These are phyloP conservation scores for Amanita muscaria DNA, from an alignment of 768 basidiomycete genomes.

Conservation along the genomic window DNA sequence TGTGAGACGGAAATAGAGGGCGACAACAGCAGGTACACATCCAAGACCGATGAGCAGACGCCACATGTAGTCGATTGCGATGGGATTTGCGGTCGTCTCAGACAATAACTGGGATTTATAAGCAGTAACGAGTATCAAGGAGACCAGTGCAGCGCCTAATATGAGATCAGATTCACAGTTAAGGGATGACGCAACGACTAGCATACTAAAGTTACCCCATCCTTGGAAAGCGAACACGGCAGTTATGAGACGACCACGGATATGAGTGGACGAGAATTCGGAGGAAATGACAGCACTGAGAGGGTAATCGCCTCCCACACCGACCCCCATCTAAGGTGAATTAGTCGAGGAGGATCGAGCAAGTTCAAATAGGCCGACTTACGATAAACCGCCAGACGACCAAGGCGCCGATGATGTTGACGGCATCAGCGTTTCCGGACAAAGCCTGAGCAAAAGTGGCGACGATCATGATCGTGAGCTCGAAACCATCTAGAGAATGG, in stretches of 20 bases:
- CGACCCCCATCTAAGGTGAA: slow-evolving; percentile 52
- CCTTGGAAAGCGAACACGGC: slow-evolving; percentile 83
- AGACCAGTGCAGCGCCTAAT: too few relatives aligned
- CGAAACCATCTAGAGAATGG: slow-evolving; percentile 47
- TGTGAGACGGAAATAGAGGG: slow-evolving; percentile 87
- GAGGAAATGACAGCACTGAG: slow-evolving; percentile 80
- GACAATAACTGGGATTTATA: slow-evolving; percentile 53
- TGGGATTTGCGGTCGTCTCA: slow-evolving; percentile 27
- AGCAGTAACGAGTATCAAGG: slow-evolving; percentile 52
- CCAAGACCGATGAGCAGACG: slow-evolving; percentile 85
- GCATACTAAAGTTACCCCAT: slow-evolving; percentile 74
- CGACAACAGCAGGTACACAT: slow-evolving; percentile 69
- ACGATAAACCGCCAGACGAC: slow-evolving; percentile 79
- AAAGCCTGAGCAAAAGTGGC: slow-evolving; percentile 76
- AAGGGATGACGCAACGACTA: neutral
- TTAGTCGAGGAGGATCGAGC: slow-evolving; percentile 1
- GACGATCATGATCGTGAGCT: slow-evolving; percentile 75
- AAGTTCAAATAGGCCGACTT: slow-evolving; percentile 10
- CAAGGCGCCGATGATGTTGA: slow-evolving; percentile 66
- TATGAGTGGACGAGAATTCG: slow-evolving; percentile 74
- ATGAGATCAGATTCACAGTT: neutral
- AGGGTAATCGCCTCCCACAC: slow-evolving; percentile 88
- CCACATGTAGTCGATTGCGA: slow-evolving; percentile 71
- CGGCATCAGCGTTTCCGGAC: slow-evolving; percentile 54
- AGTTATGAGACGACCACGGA: slow-evolving; percentile 81